phyloP scores from a whole-genome alignment of 371 early-diverging fungal species.

The Batrachochytrium dendrobatidis region DNA sequence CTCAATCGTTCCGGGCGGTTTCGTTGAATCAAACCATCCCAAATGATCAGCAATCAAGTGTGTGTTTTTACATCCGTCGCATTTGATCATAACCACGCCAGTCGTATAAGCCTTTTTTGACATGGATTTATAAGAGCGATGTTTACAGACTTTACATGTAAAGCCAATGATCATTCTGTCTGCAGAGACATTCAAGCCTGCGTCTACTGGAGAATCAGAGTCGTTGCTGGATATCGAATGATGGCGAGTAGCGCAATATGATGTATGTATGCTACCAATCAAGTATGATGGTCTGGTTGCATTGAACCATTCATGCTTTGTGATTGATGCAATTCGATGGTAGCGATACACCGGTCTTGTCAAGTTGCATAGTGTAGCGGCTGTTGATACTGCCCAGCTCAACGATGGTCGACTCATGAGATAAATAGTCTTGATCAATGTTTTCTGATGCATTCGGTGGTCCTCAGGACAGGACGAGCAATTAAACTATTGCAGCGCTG shows the following conservation, averaged over 20 bases:
- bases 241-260: not conserved
- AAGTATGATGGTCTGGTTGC: no score
- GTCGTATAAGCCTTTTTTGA: conserved; percentile 80
- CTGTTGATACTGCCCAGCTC: no score
- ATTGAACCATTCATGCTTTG: not conserved
- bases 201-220: not conserved
- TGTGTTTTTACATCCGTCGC: conserved; percentile 81
- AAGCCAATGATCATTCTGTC: conserved; percentile 76
- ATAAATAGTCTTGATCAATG: no score
- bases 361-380: not conserved
- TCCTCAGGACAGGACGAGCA: no score
- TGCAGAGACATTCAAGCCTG: not conserved
- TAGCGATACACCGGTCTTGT: not conserved
- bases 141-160: conserved; percentile 87
- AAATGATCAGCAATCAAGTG: conserved; percentile 95
- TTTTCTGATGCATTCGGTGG: no score
- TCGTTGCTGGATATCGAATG: no score
- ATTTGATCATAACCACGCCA: conserved; percentile 90
- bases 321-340: not conserved
- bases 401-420: no score
- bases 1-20: conserved; percentile 64
- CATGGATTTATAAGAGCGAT: conserved; percentile 80
- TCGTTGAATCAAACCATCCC: conserved; percentile 61
- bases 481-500: no score
- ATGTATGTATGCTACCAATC: no score